Percentiles rank a stretch among this genome's conserved stretches.
These are phyloP conservation scores for Exidia glandulosa DNA, from an alignment of 768 basidiomycete species.

Conservation along the genomic window DNA sequence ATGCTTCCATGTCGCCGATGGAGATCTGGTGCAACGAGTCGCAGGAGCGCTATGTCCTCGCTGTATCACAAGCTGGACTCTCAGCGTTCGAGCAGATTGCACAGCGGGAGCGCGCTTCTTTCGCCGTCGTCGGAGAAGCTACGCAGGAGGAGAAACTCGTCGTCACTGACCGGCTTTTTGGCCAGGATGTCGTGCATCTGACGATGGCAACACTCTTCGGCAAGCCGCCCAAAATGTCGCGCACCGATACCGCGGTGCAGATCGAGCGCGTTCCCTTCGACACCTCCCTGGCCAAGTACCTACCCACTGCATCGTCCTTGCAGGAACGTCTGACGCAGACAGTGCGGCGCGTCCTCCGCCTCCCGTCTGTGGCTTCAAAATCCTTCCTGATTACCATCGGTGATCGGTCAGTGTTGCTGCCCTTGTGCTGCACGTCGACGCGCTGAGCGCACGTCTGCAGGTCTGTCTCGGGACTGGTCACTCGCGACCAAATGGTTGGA, in stretches of 20 bases:
- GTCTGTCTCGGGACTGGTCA: conserved; percentile 85
- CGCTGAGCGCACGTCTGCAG: background rate
- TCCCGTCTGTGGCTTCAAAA: conserved; percentile 91
- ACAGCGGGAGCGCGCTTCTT: conserved; percentile 84
- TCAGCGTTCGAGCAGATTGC: conserved; percentile 65
- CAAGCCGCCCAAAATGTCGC: conserved; percentile 86
- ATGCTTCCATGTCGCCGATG: conserved; percentile 94
- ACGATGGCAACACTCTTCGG: conserved; percentile 95
- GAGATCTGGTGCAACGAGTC: conserved; percentile 99
- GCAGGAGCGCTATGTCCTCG: conserved; percentile 95
- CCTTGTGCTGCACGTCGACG: background rate
- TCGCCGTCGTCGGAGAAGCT: conserved; percentile 81
- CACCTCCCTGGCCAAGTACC: conserved; percentile 51
- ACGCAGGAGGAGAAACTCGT: conserved; percentile 73
- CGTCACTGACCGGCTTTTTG: conserved; percentile 78
- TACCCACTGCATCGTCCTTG: conserved; percentile 33
- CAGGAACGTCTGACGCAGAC: conserved; percentile 49
- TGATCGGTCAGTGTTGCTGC: conserved; percentile 39
- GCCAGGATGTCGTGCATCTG: conserved; percentile 70
- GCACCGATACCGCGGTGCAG: conserved; percentile 45
- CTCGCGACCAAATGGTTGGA: conserved; percentile 97
- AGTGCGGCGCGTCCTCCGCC: conserved; percentile 69
- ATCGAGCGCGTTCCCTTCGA: conserved; percentile 51
- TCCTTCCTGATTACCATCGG: conserved; percentile 98
- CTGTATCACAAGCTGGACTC: conserved; percentile 53